Evolutionary conservation across 768 basidiomycete genomes (phyloP), one percentile per base, ranked within the genome.

Genomic region (Boletus rufocinnamomeus): DNA sequence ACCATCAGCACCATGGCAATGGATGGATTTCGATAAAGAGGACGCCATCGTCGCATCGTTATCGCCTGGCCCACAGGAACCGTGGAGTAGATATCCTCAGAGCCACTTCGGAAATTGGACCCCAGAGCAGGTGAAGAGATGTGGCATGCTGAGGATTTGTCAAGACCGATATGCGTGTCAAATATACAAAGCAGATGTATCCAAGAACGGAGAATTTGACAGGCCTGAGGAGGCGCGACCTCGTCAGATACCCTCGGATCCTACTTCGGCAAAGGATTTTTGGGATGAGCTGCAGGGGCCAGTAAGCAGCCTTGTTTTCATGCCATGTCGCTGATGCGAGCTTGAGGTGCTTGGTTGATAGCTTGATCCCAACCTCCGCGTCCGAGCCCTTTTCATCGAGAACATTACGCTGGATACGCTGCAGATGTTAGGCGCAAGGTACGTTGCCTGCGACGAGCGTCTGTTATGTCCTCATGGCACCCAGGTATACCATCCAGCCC

Each of bases 31-130:
- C 35, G 61, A 68, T 58, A 55, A 53, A 40, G 73, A 69, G 53
- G 52, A 44, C 0, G 56, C 62, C 4, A 21, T 59, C 13, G 65
- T 72, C 9, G 27, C 23, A 3, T 51, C 52, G 1, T 51, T 61
- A 7, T 35, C 60, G 4, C 62, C 58, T 10, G 16, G 2, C 4
- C 17, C 23, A 16, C 8, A 28, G 27, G 41, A 58, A 11, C 49
- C 19, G 4, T 79, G 78, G 78, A 34, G 55, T 6, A 48, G 53
- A 58, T 85, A 85, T 62, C 83, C 84, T 0, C 79, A 82, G 57
- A 77, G 79, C 1, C 68, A 77, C 16, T 86, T 81, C 60, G 80
- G 80, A 11, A 85, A 84, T 58, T 84, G 84, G 84, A 83, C 80
- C 0, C 65, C 66, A 6, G 67, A 66, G 16, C 84, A 84, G 52